Base-by-base conservation (phyloP, 2,329 filamentous ascomycete species). In the Scedosporium apiospermum region DNA sequence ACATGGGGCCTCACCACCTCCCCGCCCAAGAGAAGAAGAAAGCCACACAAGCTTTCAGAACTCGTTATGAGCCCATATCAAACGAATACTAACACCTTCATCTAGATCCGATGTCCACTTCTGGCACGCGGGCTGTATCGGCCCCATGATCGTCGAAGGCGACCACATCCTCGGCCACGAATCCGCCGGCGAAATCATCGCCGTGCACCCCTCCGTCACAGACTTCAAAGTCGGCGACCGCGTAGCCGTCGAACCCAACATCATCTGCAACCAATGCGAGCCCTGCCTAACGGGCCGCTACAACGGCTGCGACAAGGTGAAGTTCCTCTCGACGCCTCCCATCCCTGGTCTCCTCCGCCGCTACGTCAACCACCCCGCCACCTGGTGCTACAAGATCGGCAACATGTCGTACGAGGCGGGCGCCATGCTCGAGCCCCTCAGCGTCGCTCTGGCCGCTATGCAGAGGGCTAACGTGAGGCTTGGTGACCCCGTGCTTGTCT, bases 301-400 rank as follows among this genome's bases (percentile, higher is more conserved):
- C 82, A 98, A 98, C 74, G 93, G 93, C 65, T 98, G 93, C 79
- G 89, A 93, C 70, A 82, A 81, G 61, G 91, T 97, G 67, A 79
- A 83, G 62, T 98, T 98, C 80, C 82, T 96, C 60, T 96, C 91
- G 59, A 98, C 95, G 3, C 93, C 95, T 7, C 93, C 95, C 12
- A 87, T 96, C 34, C 84, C 90, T 7, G 95, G 93, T 42, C 83
- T 98, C 66, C 82, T 98, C 69, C 86, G 93, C 68, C 86, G 93
- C 74, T 97, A 97, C 74, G 90, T 97, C 77, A 96, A 93, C 79
- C 93, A 97, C 79, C 93, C 91, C 2, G 92, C 93, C 21, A 82
- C 89, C 59, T 97, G 93, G 92, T 97, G 93, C 78, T 91, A 97
- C 81, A 96, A 96, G 81, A 95, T 98, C 68, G 91, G 90, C 58